Base-by-base conservation (phyloP, 768 basidiomycete genomes). In the Favolaschia claudopus region DNA sequence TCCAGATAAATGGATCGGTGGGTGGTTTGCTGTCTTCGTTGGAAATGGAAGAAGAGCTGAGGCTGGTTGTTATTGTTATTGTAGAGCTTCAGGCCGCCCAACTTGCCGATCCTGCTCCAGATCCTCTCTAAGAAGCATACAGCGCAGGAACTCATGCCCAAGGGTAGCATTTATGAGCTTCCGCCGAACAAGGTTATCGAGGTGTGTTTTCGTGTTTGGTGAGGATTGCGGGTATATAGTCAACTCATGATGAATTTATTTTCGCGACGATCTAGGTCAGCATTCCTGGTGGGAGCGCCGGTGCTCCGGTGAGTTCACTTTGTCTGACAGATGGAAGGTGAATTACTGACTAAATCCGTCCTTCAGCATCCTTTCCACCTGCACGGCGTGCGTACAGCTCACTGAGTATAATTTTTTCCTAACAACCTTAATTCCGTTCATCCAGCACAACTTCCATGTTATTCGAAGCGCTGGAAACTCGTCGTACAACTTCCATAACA, bases 361-460 rank as follows among this genome's bases (percentile, higher is more conserved):
- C 8, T 7, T 8, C 5, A 56, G 55, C 55, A 56, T 40, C 55
- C 55, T 0, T 56, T 56, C 45, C 55, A 56, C 24, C 38, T 56
- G 12, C 55, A 56, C 38, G 55, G 55, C 7, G 54, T 55, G 33
- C 4, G 54, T 37, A 5, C 34, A 34, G 3, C 25, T 37, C 32
- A 38, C 46, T 24, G 40, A 33, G 12, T 58, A 7, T 51, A 2
- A 8, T 51, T 24, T 29, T 8, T 25, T 8, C 17, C 7, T 20
- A 7, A 10, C 37, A 7, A 8, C n/a, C 22, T 54, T 45, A 19
- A 36, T 29, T n/a, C 14, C 20, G 22, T 19, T 47, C 12, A n/a
- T 51, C 22, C 32, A 50, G 68, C 70, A 74, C 57, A 55, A 60
- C 31, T 75, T 76, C 52, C 60, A 63, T 25, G 74, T 75, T 32